phyloP scores from a whole-genome alignment of 345 rosid species.

The Iberis pinnata region DNA sequence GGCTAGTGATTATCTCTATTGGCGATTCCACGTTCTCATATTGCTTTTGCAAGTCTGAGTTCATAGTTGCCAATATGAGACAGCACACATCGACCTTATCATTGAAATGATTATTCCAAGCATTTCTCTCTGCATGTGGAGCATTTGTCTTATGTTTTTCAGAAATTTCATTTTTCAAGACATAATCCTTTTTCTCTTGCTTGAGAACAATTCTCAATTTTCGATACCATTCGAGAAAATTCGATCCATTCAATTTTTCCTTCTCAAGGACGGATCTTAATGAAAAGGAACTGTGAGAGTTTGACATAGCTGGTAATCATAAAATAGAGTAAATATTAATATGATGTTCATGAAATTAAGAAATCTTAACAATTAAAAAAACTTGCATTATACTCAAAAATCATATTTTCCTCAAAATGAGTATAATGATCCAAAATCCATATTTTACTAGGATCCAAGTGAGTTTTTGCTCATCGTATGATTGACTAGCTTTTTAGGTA shows the following conservation, averaged over 20 bases:
- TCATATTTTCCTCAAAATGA: not conserved
- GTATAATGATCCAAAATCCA: not conserved
- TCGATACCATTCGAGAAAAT: not conserved
- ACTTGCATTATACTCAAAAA: not conserved
- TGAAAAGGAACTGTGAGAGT: not conserved
- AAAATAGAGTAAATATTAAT: not conserved
- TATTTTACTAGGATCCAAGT: not conserved
- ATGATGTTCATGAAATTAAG: not conserved
- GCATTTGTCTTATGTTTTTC: too few relatives aligned
- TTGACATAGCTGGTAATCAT: not conserved
- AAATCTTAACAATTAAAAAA: not conserved
- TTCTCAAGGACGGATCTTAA: not conserved
- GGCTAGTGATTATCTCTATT: not conserved
- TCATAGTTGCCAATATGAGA: too few relatives aligned
- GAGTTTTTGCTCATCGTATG: not conserved
- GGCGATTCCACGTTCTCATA: too few relatives aligned
- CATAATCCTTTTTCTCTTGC: too few relatives aligned
- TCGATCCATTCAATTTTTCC: not conserved
- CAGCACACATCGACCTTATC: too few relatives aligned
- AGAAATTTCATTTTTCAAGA: too few relatives aligned
- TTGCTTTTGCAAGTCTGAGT: too few relatives aligned
- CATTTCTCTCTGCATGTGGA: too few relatives aligned
- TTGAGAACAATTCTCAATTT: too few relatives aligned
- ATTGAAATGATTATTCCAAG: too few relatives aligned
- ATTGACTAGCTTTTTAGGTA: not conserved